These are phyloP conservation scores for Eucalyptus fibrosa DNA, from an alignment of 345 rosid species.

Conservation along the genomic window DNA sequence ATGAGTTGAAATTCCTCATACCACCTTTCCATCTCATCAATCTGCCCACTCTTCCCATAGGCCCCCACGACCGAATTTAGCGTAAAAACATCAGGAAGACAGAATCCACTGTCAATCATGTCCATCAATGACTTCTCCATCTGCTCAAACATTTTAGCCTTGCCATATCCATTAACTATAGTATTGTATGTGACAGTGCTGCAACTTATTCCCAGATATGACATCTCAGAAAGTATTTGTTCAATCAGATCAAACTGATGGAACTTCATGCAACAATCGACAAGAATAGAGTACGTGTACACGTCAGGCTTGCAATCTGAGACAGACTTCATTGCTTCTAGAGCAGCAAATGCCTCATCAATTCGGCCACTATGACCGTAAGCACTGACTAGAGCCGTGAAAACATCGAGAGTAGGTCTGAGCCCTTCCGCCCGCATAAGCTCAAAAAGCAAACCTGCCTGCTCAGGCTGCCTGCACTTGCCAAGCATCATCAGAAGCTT, in stretches of 20 bases:
- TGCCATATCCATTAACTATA: constrained; percentile 70
- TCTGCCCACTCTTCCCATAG: constrained; percentile 43
- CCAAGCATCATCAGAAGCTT: constrained; percentile 72
- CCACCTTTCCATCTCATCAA: constrained; percentile 70
- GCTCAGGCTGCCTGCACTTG: constrained; percentile 52
- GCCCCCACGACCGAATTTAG: constrained; percentile 61
- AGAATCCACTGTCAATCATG: constrained; percentile 56
- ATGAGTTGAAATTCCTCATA: constrained; percentile 64
- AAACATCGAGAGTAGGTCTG: constrained; percentile 66
- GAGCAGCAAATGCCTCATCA: constrained; percentile 34
- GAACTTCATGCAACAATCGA: constrained; percentile 42
- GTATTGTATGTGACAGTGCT: constrained; percentile 58
- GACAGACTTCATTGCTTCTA: constrained; percentile 62
- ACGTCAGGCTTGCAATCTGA: constrained; percentile 70
- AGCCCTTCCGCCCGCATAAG: constrained; percentile 56
- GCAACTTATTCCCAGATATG: constrained; percentile 46
- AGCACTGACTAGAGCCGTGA: constrained; percentile 62
- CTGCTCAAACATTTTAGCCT: constrained; percentile 52
- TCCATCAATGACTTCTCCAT: constrained; percentile 54
- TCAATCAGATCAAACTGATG: constrained; percentile 37
- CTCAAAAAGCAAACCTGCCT: constrained; percentile 62
- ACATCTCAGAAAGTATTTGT: constrained; percentile 58
- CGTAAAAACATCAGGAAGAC: constrained; percentile 61
- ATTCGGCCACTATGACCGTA: constrained; percentile 48
- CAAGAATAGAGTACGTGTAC: constrained; percentile 53